phyloP scores from a whole-genome alignment of 352 stramenopile genomes.

The Globisporangium abappressorium region DNA sequence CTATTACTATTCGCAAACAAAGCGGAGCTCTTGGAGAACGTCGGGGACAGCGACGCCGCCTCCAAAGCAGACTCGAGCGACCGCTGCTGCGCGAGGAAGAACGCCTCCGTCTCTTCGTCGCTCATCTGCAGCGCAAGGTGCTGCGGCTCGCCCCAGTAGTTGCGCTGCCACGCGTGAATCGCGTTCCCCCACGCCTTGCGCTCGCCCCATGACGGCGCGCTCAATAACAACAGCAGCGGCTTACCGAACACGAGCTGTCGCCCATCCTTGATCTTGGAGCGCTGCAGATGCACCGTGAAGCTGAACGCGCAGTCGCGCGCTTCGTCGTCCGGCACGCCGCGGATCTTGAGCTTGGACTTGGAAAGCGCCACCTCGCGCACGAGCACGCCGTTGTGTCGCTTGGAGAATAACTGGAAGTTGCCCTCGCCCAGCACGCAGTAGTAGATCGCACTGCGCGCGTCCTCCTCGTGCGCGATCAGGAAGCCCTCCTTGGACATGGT shows the following conservation, averaged over 20 bases:
- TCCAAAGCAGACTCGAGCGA: conserved; percentile 49
- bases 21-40: background rate
- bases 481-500: conserved; percentile 85
- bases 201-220: conserved; percentile 68
- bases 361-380: conserved; percentile 65
- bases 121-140: conserved; percentile 44
- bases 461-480: conserved; percentile 68
- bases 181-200: conserved; percentile 85
- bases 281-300: conserved; percentile 71
- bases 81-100: conserved; percentile 68
- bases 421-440: conserved; percentile 80
- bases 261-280: conserved; percentile 69
- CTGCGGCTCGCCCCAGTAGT: conserved; percentile 83
- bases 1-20: conserved; percentile 6
- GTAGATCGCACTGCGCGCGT: conserved; percentile 62
- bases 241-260: conserved; percentile 60
- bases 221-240: conserved; percentile 56
- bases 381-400: conserved; percentile 59
- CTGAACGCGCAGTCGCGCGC: conserved; percentile 70
- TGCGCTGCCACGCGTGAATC: conserved; percentile 84
- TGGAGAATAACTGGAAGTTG: conserved; percentile 69
- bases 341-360: conserved; percentile 74
- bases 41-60: conserved; percentile 14
- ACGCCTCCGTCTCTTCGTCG: conserved; percentile 63
- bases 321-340: conserved; percentile 66